Evolutionary conservation across 306 rosid species (phyloP), one percentile per base, ranked within the genome.

Genomic region (Vigna trinervia): DNA sequence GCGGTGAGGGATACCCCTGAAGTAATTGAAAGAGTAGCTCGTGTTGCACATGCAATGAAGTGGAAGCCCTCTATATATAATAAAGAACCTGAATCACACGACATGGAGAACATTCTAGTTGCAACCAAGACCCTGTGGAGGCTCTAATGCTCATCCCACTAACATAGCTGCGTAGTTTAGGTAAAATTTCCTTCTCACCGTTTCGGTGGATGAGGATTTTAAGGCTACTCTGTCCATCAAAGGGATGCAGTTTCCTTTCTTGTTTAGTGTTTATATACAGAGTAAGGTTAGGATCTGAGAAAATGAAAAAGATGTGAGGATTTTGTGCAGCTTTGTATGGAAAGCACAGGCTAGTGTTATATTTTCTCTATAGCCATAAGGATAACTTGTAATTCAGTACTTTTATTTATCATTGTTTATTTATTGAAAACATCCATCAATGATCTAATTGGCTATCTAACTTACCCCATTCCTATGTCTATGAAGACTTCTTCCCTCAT

Each of bases 1-100:
- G 85, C 91, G 78, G 73, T 96, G 48, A 89, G 98, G 87, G 98
- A 91, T 82, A 80, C 85, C 56, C 90, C 94, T 5, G 97, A 92
- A 73, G 94, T 84, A 12, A 84, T 92, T 23, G 96, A 92, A 8
- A 88, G 86, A 83, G 89, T 96, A 51, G 90, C 86, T 64, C 94
- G 87, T 67, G 64, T 96, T 61, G 94, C 97, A 52, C 88, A 73
- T 12, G 93, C 96, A 0, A 79, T 96, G 62, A 93, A 87, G 56
- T 96, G 99, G 99, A 80, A 66, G 0, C 80, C 93, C 38, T 84
- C 79, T 71, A 67, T 92, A 71, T 85, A 96, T 20, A 84, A 83
- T 53, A 88, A 92, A 78, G 99, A 96, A 78, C 83, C 94, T 0
- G 97, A 82, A 84, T 86, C 99, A 63, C 88, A 88, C 9, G 93